phyloP scores from a whole-genome alignment of 345 rosid genomes.

The Noccaea bulbosa region DNA sequence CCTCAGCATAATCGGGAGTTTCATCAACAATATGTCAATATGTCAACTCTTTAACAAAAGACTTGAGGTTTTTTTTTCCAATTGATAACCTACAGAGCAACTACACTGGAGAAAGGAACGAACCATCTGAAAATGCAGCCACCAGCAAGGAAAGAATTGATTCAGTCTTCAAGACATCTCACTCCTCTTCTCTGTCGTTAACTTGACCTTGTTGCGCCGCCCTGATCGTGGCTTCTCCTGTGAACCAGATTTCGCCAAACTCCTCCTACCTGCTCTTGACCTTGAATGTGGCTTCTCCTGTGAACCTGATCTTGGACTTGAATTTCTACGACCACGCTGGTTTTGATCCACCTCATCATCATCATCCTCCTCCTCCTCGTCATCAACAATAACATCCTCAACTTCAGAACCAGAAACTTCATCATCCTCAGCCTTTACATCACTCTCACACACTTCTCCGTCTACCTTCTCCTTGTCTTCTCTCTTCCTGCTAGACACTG shows the following conservation, averaged over 20 bases:
- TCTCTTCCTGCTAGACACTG: slow-evolving; percentile 44
- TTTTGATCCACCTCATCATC: slow-evolving; percentile 43
- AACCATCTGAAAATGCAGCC: slow-evolving; percentile 19
- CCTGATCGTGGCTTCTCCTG: slow-evolving; percentile 38
- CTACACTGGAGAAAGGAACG: slow-evolving; percentile 28
- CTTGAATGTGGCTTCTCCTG: slow-evolving; percentile 36
- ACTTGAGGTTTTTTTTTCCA: neutral
- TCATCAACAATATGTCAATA: too few species aligned
- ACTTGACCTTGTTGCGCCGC: slow-evolving; percentile 36
- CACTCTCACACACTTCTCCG: slow-evolving; percentile 46
- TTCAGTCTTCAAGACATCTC: slow-evolving; percentile 20
- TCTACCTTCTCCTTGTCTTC: slow-evolving; percentile 48
- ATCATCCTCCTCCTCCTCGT: slow-evolving; percentile 39
- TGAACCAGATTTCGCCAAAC: slow-evolving; percentile 29
- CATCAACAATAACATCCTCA: slow-evolving; percentile 44
- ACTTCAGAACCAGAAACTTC: slow-evolving; percentile 48
- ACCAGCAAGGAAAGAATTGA: slow-evolving; percentile 13
- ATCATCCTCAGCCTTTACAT: slow-evolving; percentile 51
- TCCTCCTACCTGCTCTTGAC: slow-evolving; percentile 33
- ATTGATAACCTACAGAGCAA: neutral
- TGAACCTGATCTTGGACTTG: slow-evolving; percentile 33
- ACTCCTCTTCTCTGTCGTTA: slow-evolving; percentile 40
- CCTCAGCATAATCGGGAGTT: too few species aligned
- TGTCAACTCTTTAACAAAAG: too few species aligned
- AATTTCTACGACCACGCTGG: slow-evolving; percentile 37